A percentile compares a stretch with the other conserved stretches of the same genome.
Conservation (phyloP, 257 asterid genomes). For the Ligustrum vulgare region DNA sequence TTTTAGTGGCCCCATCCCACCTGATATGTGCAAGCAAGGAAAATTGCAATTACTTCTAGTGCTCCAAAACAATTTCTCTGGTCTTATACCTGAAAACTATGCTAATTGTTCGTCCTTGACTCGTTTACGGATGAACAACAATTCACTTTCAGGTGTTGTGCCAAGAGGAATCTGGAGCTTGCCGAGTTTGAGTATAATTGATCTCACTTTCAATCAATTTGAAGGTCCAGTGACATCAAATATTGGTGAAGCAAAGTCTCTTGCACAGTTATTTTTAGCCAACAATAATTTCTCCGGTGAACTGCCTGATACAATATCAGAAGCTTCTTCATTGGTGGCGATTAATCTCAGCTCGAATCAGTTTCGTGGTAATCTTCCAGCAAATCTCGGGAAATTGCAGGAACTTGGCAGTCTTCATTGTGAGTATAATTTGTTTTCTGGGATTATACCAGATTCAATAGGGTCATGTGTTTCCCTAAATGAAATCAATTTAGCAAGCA, state of each 20-base stretch:
- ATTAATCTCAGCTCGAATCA: slow-evolving; percentile 35
- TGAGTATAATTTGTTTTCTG: slow-evolving; percentile 37
- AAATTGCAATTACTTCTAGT: slow-evolving; percentile 29
- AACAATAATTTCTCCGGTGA: slow-evolving; percentile 40
- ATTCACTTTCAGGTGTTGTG: slow-evolving; percentile 43
- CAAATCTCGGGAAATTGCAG: slow-evolving; percentile 29
- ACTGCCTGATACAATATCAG: slow-evolving; percentile 35
- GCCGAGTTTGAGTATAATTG: slow-evolving; percentile 34
- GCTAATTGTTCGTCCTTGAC: slow-evolving; percentile 34
- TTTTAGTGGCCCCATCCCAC: slow-evolving; percentile 41
- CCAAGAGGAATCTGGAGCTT: slow-evolving; percentile 45
- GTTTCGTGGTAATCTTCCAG: slow-evolving; percentile 38
- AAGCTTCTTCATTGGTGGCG: slow-evolving; percentile 35
- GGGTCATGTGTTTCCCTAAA: slow-evolving; percentile 39
- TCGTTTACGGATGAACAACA: slow-evolving; percentile 38
- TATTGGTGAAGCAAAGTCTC: slow-evolving; percentile 39
- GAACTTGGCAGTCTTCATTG: slow-evolving; percentile 32
- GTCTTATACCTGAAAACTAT: slow-evolving; percentile 40
- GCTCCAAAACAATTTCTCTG: slow-evolving; percentile 42
- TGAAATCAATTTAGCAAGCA: slow-evolving; percentile 36
- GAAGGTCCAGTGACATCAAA: slow-evolving; percentile 40
- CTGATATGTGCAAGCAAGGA: slow-evolving; percentile 47
- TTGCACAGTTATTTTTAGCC: slow-evolving; percentile 38
- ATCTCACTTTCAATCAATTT: slow-evolving; percentile 35
- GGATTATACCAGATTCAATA: slow-evolving; percentile 39